Evolutionary conservation across 352 stramenopile genomes (phyloP).

Genomic region (Pythium coloratum): DNA sequence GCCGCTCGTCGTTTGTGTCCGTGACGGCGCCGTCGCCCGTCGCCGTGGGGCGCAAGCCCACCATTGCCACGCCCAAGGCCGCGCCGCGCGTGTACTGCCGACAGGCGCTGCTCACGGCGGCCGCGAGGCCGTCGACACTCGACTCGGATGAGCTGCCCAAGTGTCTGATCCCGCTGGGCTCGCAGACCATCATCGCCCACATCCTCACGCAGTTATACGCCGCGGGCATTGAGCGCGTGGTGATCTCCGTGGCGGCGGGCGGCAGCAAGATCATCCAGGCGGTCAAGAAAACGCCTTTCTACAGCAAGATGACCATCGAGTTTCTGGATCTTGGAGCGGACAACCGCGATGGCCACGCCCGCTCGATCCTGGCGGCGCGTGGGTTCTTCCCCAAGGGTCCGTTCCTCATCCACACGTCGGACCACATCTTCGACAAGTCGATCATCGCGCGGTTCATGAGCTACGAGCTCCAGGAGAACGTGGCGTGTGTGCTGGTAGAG

Average conservation of each 20-base stretch:
- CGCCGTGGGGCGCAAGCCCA: slow-evolving; percentile 1
- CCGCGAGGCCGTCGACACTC: slow-evolving; percentile 48
- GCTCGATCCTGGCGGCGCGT: slow-evolving; percentile 34
- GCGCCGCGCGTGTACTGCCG: slow-evolving; percentile 16
- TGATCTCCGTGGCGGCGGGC: slow-evolving; percentile 70
- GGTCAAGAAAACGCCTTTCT: slow-evolving; percentile 69
- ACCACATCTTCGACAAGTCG: slow-evolving; percentile 47
- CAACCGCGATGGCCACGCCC: slow-evolving; percentile 32
- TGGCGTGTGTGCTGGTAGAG: slow-evolving; percentile 75
- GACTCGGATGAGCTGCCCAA: slow-evolving; percentile 64
- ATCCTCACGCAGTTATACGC: slow-evolving; percentile 79
- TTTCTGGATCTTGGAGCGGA: slow-evolving; percentile 34
- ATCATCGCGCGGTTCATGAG: slow-evolving; percentile 67
- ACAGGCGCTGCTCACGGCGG: slow-evolving; percentile 71
- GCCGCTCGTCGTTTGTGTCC: slow-evolving; percentile 22
- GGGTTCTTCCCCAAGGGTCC: slow-evolving; percentile 27
- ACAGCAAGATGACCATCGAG: slow-evolving; percentile 59
- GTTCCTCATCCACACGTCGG: slow-evolving; percentile 40
- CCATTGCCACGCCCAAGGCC: background rate
- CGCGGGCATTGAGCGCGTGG: slow-evolving; percentile 71
- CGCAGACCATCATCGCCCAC: slow-evolving; percentile 76
- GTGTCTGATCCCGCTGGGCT: slow-evolving; percentile 70
- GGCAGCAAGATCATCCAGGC: slow-evolving; percentile 58
- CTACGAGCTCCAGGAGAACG: slow-evolving; percentile 52
- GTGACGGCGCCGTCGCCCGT: slow-evolving; percentile 22